phyloP scores from a whole-genome alignment of 305 asterid species.

The Solanum aculeatissimum region DNA sequence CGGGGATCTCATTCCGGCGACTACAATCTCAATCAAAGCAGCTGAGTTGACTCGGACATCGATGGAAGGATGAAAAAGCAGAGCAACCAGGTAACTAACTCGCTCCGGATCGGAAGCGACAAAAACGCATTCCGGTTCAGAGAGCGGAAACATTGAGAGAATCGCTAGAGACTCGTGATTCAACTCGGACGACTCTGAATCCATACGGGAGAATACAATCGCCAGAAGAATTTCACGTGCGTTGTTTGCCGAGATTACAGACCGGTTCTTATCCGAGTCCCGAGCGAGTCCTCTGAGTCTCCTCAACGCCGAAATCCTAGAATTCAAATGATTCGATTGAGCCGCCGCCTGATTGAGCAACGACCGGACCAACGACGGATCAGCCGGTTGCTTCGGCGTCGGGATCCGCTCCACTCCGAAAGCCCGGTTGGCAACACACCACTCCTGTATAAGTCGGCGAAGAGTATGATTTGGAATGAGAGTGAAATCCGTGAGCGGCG shows the following conservation, averaged over 20 bases:
- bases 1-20: conserved; percentile 60
- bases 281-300: conserved; percentile 64
- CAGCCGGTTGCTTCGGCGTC: conserved; percentile 95
- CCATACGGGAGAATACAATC: conserved; percentile 25
- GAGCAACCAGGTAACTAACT: conserved; percentile 42
- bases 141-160: conserved; percentile 45
- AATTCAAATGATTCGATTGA: conserved; percentile 21
- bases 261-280: conserved; percentile 79
- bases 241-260: conserved; percentile 43
- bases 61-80: conserved; percentile 66
- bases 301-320: conserved; percentile 53
- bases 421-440: conserved; percentile 88
- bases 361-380: conserved; percentile 54
- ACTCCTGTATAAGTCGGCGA: conserved; percentile 83
- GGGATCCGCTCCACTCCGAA: conserved; percentile 84
- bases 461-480: conserved; percentile 92
- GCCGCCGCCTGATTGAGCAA: conserved; percentile 55
- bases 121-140: conserved; percentile 53
- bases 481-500: conserved; percentile 61
- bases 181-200: conserved; percentile 38
- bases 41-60: conserved; percentile 87
- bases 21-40: conserved; percentile 57
- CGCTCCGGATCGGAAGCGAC: conserved; percentile 55
- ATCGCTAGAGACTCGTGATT: conserved; percentile 56
- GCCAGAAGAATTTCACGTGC: conserved; percentile 47